These are phyloP conservation scores for Macrophomina pseudophaseolina DNA, from an alignment of 2,329 filamentous ascomycete genomes.

Conservation along the genomic window DNA sequence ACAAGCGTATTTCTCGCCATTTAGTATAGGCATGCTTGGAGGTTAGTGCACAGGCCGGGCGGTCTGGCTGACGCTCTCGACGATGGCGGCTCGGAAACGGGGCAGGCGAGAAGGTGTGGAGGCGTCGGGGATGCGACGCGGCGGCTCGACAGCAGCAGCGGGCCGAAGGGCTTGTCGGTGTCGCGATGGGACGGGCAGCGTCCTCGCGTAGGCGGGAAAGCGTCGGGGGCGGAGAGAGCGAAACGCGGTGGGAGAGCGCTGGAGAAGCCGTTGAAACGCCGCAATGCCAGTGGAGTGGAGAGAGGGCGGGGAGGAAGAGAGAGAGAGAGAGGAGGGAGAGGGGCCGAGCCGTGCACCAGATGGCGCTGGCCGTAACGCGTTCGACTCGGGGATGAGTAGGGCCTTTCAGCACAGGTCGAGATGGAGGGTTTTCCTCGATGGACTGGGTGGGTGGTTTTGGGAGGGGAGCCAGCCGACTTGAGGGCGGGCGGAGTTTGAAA, in stretches of 20 bases:
- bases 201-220: not conserved
- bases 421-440: conserved; percentile 25
- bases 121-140: not conserved
- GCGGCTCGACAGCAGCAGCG: not conserved
- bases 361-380: conserved; percentile 50
- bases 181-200: conserved; percentile 2
- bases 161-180: conserved; percentile 2
- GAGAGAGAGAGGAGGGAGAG: conserved; percentile 24
- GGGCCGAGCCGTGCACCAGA: conserved; percentile 46
- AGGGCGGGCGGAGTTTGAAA: conserved; percentile 28
- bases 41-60: conserved; percentile 27
- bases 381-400: conserved; percentile 39
- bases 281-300: conserved; percentile 32
- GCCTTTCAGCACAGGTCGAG: conserved; percentile 42
- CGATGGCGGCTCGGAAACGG: not conserved
- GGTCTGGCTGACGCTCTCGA: conserved; percentile 26
- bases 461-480: conserved; percentile 35
- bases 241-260: conserved; percentile 12
- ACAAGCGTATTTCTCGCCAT: conserved; percentile 98
- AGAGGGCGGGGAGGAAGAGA: conserved; percentile 29
- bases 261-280: conserved; percentile 43
- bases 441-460: conserved; percentile 31
- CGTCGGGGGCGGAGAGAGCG: conserved; percentile 4
- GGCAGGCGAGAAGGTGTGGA: not conserved
- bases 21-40: conserved; percentile 50